phyloP scores from a whole-genome alignment of 164 flowering plant species.

The Aristolochia contorta region DNA sequence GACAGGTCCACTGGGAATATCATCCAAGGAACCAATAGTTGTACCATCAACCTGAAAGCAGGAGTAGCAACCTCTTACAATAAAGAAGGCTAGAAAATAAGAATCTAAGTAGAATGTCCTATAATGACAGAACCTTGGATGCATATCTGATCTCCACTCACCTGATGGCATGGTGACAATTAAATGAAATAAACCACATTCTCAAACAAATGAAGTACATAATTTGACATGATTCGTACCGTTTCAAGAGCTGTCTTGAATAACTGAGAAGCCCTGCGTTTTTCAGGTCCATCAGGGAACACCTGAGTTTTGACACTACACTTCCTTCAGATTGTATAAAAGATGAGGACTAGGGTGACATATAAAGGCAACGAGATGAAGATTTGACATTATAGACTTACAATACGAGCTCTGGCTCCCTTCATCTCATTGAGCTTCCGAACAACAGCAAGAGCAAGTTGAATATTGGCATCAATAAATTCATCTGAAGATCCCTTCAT shows the following conservation, averaged over 20 bases:
- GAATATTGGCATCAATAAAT: constrained; percentile 88
- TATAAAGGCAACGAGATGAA: no score
- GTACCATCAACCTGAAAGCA: constrained; percentile 60
- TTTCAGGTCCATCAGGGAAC: constrained; percentile 92
- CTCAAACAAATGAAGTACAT: not conserved
- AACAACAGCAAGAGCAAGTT: constrained; percentile 70
- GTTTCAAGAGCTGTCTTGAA: constrained; percentile 76
- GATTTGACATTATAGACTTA: constrained; percentile 23
- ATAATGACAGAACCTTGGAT: not conserved
- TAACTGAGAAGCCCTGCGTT: constrained; percentile 65
- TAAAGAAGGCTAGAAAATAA: not conserved
- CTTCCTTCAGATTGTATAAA: not conserved
- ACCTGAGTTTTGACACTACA: constrained; percentile 37
- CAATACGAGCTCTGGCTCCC: constrained; percentile 67
- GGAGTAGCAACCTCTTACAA: not conserved
- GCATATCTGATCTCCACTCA: no score
- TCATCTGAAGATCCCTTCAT: constrained; percentile 99
- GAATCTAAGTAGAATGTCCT: no score
- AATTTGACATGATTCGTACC: constrained; percentile 28
- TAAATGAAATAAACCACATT: not conserved
- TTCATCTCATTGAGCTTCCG: constrained; percentile 60
- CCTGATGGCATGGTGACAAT: no score
- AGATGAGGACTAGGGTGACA: not conserved
- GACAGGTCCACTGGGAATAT: constrained; percentile 65
- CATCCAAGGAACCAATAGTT: constrained; percentile 73